Evolutionary conservation across 2,329 filamentous ascomycete genomes (phyloP).

Genomic region (Fusarium newnesense): DNA sequence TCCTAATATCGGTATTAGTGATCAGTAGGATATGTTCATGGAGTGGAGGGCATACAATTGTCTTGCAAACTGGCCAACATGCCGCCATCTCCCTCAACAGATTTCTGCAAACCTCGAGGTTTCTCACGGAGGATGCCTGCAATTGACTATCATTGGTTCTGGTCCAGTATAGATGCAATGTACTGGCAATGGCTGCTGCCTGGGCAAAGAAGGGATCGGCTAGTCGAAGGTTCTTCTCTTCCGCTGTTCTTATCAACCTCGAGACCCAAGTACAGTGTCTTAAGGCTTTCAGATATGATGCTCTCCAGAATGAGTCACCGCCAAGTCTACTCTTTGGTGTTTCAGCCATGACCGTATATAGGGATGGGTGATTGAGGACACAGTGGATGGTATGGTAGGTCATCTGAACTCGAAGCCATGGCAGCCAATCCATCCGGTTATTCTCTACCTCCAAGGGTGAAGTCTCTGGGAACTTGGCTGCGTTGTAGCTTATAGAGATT

Average conservation of each 20-base stretch:
- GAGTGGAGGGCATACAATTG: conserved; percentile 1
- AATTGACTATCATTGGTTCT: neutral
- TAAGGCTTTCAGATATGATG: conserved; percentile 17
- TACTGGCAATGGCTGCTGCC: conserved; percentile 25
- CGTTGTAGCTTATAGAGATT: conserved; percentile 4
- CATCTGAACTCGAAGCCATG: conserved; percentile 21
- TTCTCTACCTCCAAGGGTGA: neutral
- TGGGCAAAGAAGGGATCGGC: conserved; percentile 29
- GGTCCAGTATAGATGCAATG: conserved; percentile 15
- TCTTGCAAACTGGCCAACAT: conserved; percentile 22
- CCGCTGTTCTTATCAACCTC: conserved; percentile 8
- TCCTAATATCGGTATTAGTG: too few relatives aligned
- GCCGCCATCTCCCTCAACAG: conserved; percentile 21
- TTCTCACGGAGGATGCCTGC: neutral
- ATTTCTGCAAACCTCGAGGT: conserved; percentile 14
- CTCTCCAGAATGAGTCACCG: conserved; percentile 18
- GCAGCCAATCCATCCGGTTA: conserved; percentile 2
- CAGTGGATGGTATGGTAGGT: conserved; percentile 26
- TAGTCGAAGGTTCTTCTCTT: conserved; percentile 11
- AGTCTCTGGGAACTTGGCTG: neutral
- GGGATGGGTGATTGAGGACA: conserved; percentile 22
- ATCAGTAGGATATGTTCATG: fast-evolving
- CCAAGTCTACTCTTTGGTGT: conserved; percentile 11
- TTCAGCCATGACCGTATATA: conserved; percentile 13
- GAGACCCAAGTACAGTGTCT: conserved; percentile 32